A percentile compares a stretch with the other conserved stretches of the same genome.
phyloP scores from a whole-genome alignment of 306 rosid genomes.

The Gillenia trifoliata region DNA sequence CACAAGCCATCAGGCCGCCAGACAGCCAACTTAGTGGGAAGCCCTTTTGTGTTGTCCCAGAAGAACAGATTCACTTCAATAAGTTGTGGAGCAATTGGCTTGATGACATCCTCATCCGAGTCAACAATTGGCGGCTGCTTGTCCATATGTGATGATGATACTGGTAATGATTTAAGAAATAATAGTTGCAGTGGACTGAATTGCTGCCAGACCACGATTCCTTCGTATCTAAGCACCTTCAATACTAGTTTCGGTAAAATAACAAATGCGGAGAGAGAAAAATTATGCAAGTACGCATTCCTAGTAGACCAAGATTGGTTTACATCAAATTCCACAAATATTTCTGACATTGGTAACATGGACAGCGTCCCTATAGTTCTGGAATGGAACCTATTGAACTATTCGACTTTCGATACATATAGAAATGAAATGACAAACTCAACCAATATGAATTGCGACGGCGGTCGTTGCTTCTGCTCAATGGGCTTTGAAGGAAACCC shows the following conservation, averaged over 20 bases:
- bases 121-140: neutral
- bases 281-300: neutral
- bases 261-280: neutral
- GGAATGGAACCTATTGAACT: neutral
- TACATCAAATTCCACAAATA: neutral
- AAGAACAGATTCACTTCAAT: neutral
- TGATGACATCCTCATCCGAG: neutral
- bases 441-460: neutral
- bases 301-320: neutral
- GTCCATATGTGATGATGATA: neutral
- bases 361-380: neutral
- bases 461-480: neutral
- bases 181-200: constrained; percentile 2
- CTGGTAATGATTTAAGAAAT: neutral
- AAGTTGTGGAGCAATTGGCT: neutral
- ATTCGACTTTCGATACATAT: no score
- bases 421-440: no score
- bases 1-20: neutral
- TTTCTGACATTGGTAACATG: neutral
- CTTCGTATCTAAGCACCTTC: neutral
- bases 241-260: neutral
- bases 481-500: constrained; percentile 10
- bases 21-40: neutral
- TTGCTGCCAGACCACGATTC: constrained; percentile 21
- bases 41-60: neutral